Evolutionary conservation across 805 yeast species (phyloP), one percentile per base, ranked within the genome.

Genomic region (Yamadazyma akitaensis): DNA sequence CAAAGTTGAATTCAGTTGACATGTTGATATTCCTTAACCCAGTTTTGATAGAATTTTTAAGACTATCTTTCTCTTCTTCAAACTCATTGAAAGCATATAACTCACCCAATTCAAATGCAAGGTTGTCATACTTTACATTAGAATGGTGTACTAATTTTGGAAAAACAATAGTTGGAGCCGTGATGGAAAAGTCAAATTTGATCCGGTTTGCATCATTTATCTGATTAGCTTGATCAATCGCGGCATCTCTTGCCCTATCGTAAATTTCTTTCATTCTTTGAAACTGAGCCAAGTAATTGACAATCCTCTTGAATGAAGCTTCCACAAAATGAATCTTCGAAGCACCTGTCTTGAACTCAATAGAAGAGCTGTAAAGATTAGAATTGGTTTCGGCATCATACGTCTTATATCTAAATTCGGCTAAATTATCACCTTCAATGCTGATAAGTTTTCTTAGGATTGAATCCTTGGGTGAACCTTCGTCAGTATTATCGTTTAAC

Each of bases 201-300:
- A 90, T 81, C 53, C 74, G 77, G 40, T 70, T 76, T 0, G 87
- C 80, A 47, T 68, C 72, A 43, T 80, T 79, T 37, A 83, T 72
- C 51, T 81, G 82, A 37, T 72, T 80, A 0, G 94, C 94, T 61
- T 88, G 96, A 54, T 85, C 80, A 54, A 89, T 78, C 0, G 98
- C 96, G 10, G 90, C 88, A 57, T 85, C 88, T 48, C 98, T 77
- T 0, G 98, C 96, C 17, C 78, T 71, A 58, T 94, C 99, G 63
- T 87, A 95, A n/a, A 91, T 73, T 3, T 79, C 80, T 63, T 94
- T 94, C 96, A 92, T 88, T 54, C 78, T 78, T 48, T 81, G 84
- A 58, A 95, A 87, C 54, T 85, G 85, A 53, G 80, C 80, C 56
- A 89, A 68, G 56, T 81, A 92, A 10, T 76, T 72, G 26, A 85